Evolutionary conservation across 2,329 filamentous ascomycete species (phyloP), one percentile per base, ranked within the genome.

Genomic region (Alternaria viburni): DNA sequence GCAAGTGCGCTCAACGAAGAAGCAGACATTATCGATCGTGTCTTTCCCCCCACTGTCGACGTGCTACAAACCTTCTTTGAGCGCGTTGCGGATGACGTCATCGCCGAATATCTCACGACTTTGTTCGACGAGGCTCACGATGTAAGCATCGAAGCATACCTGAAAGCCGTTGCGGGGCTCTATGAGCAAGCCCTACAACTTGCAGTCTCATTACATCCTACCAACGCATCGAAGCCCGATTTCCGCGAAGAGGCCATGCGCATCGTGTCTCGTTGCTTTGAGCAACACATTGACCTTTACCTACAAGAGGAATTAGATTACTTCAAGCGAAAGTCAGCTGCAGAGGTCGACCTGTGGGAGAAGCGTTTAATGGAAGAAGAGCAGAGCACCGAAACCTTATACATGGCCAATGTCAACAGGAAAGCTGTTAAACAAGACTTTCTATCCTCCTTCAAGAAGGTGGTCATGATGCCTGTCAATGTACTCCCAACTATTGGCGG

Each of bases 401-500:
- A 93, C 82, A 97, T 98, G 95, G 91, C 91, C 23, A 97, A 93
- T 77, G 89, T 98, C 75, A 97, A 95, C 76, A 88, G 96, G 25
- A 93, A 97, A 77, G 96, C 93, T 1, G 96, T 96, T 67, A 99
- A 99, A 82, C 93, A 93, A 70, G 96, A 99, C 77, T 99, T 99
- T 73, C 78, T 99, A 65, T 96, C 90, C 49, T 97, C 94, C 0
- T 99, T 99, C 85, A 97, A 93, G 77, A 98, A 98, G 80, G 96
- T 99, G 9, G 92, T 99, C 68, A 97, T 99, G 94, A 96, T 97
- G 90, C 96, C 96, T 3, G 95, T 99, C 52, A 97, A 93, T 56
- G 95, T 93, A 9, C 84, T 98, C 5, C 92, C 93, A 2, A 90
- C 87, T 50, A 87, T 93, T 67, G 76, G 76, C 21, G 69, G 74